phyloP scores from a whole-genome alignment of 106 monocot genomes.

The Cymbidium sinense region DNA sequence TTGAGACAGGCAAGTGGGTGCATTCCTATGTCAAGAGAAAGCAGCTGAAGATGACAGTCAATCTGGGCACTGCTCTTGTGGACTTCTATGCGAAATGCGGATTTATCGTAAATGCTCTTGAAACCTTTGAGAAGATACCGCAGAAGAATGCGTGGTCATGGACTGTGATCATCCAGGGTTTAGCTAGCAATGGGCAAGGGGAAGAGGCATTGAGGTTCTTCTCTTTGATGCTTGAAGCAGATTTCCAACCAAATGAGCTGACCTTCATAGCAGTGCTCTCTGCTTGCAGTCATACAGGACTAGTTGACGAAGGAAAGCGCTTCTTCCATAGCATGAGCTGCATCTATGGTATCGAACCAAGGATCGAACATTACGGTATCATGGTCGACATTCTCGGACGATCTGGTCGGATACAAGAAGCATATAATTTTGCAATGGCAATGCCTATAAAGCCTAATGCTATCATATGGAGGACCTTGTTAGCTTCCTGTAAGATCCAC shows the following conservation, averaged over 20 bases:
- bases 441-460: conserved; percentile 67
- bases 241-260: conserved; percentile 44
- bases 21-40: conserved; percentile 53
- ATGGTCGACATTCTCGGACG: conserved; percentile 60
- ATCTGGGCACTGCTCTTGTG: conserved; percentile 56
- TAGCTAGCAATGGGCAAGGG: conserved; percentile 61
- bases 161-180: conserved; percentile 50
- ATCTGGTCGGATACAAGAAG: conserved; percentile 42
- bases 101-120: conserved; percentile 27
- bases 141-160: conserved; percentile 55
- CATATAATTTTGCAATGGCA: conserved; percentile 37
- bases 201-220: conserved; percentile 40
- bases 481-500: conserved; percentile 67
- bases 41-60: conserved; percentile 34
- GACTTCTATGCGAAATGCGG: conserved; percentile 80
- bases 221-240: conserved; percentile 35
- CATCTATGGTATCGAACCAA: conserved; percentile 35
- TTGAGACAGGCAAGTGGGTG: conserved; percentile 68
- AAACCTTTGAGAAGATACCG: conserved; percentile 38
- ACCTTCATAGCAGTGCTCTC: conserved; percentile 59
- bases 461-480: conserved; percentile 51
- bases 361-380: conserved; percentile 69
- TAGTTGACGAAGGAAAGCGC: conserved; percentile 42
- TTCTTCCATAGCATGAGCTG: conserved; percentile 37
- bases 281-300: conserved; percentile 56